Conservation (phyloP, 345 rosid species). For the Aegle marmelos region DNA sequence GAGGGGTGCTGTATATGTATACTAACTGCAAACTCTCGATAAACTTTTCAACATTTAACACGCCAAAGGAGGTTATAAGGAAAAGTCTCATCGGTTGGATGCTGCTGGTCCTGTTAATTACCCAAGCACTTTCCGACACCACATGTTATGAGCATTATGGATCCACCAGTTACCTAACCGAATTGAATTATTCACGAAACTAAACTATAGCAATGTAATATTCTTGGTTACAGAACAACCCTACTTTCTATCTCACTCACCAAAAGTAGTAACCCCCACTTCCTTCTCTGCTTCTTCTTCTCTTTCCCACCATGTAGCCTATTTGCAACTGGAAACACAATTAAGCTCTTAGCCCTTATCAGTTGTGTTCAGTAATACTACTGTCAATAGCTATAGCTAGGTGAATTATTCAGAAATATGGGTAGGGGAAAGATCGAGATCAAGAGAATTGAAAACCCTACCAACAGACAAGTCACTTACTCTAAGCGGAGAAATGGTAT, state of each 20-base stretch:
- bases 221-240: constrained; percentile 27
- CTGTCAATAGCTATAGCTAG: not conserved
- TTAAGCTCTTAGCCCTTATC: not conserved
- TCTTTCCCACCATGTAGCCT: not conserved
- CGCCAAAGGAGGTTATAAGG: not conserved
- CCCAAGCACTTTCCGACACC: not conserved
- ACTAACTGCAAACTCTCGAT: not conserved
- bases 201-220: not conserved
- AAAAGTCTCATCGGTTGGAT: not conserved
- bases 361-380: not conserved
- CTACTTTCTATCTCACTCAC: constrained; percentile 22
- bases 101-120: not conserved
- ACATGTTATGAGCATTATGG: constrained; percentile 3
- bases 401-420: constrained; percentile 17
- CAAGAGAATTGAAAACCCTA: constrained; percentile 62
- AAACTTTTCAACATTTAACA: not conserved
- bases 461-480: constrained; percentile 63
- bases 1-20: no score
- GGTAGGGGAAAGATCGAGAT: constrained; percentile 65
- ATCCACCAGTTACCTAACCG: not conserved
- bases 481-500: constrained; percentile 60
- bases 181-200: constrained; percentile 1
- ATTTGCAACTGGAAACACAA: no score
- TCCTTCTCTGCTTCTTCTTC: not conserved
- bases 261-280: constrained; percentile 22